Conservation (phyloP, 257 asterid genomes). For the Primulina eburnea region DNA sequence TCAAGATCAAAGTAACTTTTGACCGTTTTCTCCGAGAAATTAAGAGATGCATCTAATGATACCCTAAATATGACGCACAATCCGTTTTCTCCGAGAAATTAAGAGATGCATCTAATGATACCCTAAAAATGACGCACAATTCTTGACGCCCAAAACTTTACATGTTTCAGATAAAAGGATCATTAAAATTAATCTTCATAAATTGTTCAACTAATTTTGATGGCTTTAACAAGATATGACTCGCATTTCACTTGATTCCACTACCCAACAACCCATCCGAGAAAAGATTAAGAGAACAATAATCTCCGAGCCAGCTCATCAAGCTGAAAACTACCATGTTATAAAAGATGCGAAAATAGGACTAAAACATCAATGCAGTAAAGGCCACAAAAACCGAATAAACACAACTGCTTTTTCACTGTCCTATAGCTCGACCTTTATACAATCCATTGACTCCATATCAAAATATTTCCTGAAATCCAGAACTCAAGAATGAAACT, state of each 20-base stretch:
- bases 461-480: neutral
- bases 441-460: neutral
- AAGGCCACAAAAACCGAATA: neutral
- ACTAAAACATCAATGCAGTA: neutral
- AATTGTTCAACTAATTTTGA: neutral
- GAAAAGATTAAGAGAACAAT: neutral
- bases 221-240: neutral
- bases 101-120: constrained; percentile 4
- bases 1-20: neutral
- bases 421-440: neutral
- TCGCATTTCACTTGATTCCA: neutral
- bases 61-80: too few species aligned
- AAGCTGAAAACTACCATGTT: neutral
- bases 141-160: neutral
- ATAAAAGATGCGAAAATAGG: neutral
- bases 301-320: neutral
- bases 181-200: neutral
- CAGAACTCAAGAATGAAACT: constrained; percentile 5
- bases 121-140: constrained; percentile 3
- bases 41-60: constrained; percentile 5
- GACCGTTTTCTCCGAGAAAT: neutral
- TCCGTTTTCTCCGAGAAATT: neutral
- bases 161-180: neutral
- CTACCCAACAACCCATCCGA: neutral
- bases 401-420: neutral